Conservation (phyloP, 495 filamentous ascomycete species). For the Clohesyomyces aquaticus region DNA sequence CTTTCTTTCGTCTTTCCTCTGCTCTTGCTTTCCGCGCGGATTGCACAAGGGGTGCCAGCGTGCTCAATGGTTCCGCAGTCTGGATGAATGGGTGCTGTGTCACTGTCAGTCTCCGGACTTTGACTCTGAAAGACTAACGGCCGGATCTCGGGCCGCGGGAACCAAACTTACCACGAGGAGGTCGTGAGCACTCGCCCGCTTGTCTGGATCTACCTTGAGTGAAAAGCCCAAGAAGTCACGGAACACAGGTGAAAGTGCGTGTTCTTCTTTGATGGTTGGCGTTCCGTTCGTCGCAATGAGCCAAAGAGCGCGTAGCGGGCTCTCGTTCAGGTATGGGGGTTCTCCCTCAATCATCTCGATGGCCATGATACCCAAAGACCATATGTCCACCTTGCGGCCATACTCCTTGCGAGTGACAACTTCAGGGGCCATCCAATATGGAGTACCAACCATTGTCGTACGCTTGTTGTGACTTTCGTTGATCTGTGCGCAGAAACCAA, state of each 20-base stretch:
- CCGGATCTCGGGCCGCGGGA: slow-evolving; percentile 10
- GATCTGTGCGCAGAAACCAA: slow-evolving; percentile 98
- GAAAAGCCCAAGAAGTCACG: slow-evolving; percentile 88
- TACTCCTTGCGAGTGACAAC: slow-evolving; percentile 98
- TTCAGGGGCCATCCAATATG: slow-evolving; percentile 99
- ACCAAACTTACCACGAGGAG: slow-evolving; percentile 74
- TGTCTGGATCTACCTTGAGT: slow-evolving; percentile 94
- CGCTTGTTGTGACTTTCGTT: slow-evolving; percentile 96
- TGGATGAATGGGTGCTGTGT: slow-evolving; percentile 87
- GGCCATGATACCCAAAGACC: slow-evolving; percentile 99
- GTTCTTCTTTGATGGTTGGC: slow-evolving; percentile 90
- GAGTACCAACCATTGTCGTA: slow-evolving; percentile 98
- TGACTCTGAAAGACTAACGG: slow-evolving; percentile 5
- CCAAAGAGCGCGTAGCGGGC: slow-evolving; percentile 88
- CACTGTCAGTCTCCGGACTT: slow-evolving; percentile 42
- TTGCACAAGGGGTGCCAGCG: slow-evolving; percentile 81
- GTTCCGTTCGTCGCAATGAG: slow-evolving; percentile 97
- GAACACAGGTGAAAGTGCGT: slow-evolving; percentile 77
- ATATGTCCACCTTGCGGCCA: slow-evolving; percentile 97
- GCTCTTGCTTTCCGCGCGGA: slow-evolving; percentile 80
- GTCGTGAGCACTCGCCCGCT: slow-evolving; percentile 91
- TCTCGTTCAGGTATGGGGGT: slow-evolving; percentile 94
- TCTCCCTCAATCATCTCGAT: slow-evolving; percentile 99
- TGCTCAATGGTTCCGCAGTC: slow-evolving; percentile 70
- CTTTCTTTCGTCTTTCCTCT: slow-evolving; percentile 73